Conservation (phyloP, 768 basidiomycete species). For the Hypsizygus marmoreus region DNA sequence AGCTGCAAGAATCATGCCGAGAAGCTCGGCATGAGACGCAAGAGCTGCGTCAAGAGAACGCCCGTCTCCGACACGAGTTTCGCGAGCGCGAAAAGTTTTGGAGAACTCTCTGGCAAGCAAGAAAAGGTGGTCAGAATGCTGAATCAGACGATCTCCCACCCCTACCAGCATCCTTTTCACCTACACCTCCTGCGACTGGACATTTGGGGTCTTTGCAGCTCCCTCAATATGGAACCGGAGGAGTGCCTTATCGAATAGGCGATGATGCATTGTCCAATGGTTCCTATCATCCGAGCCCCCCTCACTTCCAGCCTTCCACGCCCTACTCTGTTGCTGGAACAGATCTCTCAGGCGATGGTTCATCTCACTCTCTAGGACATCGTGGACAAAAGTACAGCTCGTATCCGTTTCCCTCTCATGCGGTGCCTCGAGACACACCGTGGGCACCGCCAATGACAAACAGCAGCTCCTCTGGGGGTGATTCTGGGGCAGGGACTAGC, state of each 20-base stretch:
- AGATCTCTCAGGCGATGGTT: constrained; percentile 30
- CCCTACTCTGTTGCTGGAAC: constrained; percentile 29
- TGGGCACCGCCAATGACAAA: constrained; percentile 39
- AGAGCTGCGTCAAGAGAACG: constrained; percentile 68
- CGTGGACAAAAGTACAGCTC: constrained; percentile 55
- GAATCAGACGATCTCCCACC: constrained; percentile 56
- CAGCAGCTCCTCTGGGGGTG: constrained; percentile 39
- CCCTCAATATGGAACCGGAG: constrained; percentile 36
- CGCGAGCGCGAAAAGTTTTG: constrained; percentile 77
- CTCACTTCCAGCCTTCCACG: constrained; percentile 51
- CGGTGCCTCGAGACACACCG: constrained; percentile 37
- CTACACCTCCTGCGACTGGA: constrained; percentile 31
- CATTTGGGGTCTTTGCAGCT: constrained; percentile 35
- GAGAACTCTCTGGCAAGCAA: constrained; percentile 67
- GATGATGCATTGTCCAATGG: constrained; percentile 49
- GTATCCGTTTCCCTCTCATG: constrained; percentile 44
- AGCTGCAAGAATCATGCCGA: constrained; percentile 80
- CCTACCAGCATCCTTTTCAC: constrained; percentile 46
- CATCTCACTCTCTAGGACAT: constrained; percentile 33
- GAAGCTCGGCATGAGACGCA: constrained; percentile 61
- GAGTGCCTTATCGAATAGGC: constrained; percentile 49
- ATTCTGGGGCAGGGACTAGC: constrained; percentile 41
- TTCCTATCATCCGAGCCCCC: constrained; percentile 45
- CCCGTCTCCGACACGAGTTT: constrained; percentile 61
- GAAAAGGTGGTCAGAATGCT: constrained; percentile 54